Conservation (phyloP, 768 basidiomycete species). For the Hebeloma cylindrosporum region DNA sequence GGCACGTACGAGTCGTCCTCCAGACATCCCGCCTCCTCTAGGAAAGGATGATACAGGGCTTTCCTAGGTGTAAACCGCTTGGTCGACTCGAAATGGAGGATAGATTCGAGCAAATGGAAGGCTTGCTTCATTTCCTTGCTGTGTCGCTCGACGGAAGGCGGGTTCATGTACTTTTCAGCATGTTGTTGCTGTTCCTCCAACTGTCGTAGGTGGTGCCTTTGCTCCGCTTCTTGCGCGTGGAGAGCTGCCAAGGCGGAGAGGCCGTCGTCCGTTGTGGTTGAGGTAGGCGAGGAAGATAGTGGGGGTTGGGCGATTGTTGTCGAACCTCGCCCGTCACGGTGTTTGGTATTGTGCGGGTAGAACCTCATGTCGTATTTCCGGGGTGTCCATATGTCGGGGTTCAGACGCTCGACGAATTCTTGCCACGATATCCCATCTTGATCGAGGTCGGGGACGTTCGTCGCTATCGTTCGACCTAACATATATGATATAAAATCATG, state of each 20-base stretch:
- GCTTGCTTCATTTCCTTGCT: slow-evolving; percentile 60
- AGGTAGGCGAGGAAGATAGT: slow-evolving; percentile 35
- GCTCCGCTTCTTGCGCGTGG: too few relatives aligned
- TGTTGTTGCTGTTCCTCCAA: slow-evolving; percentile 11
- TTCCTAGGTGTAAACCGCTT: slow-evolving; percentile 74
- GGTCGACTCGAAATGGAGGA: slow-evolving; percentile 77
- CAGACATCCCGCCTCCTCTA: slow-evolving; percentile 41
- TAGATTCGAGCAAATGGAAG: slow-evolving; percentile 69
- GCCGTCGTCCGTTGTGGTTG: slow-evolving; percentile 15
- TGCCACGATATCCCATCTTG: slow-evolving; percentile 67
- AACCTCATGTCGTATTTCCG: slow-evolving; percentile 48
- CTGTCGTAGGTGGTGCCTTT: too few relatives aligned
- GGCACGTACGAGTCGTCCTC: slow-evolving; percentile 71
- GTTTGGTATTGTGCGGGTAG: slow-evolving; percentile 51
- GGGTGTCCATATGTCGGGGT: slow-evolving; percentile 64
- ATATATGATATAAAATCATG: neutral
- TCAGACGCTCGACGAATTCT: slow-evolving; percentile 73
- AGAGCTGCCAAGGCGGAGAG: too few relatives aligned
- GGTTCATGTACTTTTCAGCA: slow-evolving; percentile 19
- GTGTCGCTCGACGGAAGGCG: slow-evolving; percentile 34
- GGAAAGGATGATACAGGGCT: slow-evolving; percentile 80
- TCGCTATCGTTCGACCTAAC: slow-evolving; percentile 82
- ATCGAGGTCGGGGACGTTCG: slow-evolving; percentile 84
- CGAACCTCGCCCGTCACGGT: slow-evolving; percentile 24
- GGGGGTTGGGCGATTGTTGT: slow-evolving; percentile 28